These are phyloP conservation scores for Nitzschia sp. DNA, from an alignment of 108 stramenopile genomes.

Conservation along the genomic window DNA sequence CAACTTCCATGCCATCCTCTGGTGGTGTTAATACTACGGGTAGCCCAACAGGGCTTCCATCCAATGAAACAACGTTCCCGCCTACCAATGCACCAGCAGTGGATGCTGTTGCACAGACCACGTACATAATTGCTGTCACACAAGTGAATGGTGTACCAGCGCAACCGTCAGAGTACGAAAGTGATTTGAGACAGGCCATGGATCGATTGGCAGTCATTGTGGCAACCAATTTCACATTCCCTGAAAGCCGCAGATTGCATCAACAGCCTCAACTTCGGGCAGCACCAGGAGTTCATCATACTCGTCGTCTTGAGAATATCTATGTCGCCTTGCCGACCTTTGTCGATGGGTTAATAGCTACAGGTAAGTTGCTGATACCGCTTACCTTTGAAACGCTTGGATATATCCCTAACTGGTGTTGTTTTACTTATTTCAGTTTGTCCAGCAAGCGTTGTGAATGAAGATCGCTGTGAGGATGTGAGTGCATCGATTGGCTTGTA, in stretches of 20 bases:
- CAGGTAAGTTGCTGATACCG: slow-evolving; percentile 16
- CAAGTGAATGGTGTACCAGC: background rate
- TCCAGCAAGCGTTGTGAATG: background rate
- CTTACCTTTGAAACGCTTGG: no score
- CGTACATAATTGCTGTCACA: slow-evolving; percentile 3
- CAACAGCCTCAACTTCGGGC: background rate
- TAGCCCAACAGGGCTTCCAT: background rate
- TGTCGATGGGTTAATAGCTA: background rate
- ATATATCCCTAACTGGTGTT: background rate
- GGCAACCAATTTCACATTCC: slow-evolving; percentile 1
- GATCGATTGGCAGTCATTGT: slow-evolving; percentile 26
- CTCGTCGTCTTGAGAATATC: background rate
- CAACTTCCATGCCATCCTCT: background rate
- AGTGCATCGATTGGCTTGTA: slow-evolving; percentile 17
- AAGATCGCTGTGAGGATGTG: slow-evolving; percentile 26
- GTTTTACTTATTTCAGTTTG: slow-evolving; percentile 15
- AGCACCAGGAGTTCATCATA: no score
- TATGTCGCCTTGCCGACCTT: slow-evolving; percentile 22
- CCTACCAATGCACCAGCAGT: background rate
- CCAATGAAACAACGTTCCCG: background rate
- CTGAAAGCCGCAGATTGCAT: background rate
- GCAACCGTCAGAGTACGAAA: background rate
- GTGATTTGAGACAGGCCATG: slow-evolving; percentile 38
- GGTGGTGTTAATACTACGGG: background rate
- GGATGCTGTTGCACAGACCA: slow-evolving; percentile 8